phyloP scores from a whole-genome alignment of 148 eudicot species.

The Rhododendron williamsianum region DNA sequence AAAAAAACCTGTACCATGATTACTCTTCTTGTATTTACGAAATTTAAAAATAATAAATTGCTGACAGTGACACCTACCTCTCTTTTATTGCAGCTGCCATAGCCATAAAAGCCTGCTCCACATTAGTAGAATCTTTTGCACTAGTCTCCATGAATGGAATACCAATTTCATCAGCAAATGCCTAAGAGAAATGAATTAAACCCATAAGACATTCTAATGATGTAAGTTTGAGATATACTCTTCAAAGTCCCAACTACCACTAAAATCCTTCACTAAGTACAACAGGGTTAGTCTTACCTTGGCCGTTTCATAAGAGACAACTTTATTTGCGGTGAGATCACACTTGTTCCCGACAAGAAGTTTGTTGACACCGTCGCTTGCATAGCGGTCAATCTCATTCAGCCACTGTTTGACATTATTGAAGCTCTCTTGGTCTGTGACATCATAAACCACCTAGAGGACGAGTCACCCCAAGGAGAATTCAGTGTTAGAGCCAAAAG shows the following conservation, averaged over 20 bases:
- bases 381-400: slow-evolving; percentile 79
- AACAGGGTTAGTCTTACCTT: slow-evolving; percentile 37
- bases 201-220: background rate
- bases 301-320: slow-evolving; percentile 64
- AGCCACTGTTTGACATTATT: slow-evolving; percentile 93
- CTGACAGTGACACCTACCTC: slow-evolving; percentile 33
- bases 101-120: slow-evolving; percentile 91
- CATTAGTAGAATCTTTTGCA: slow-evolving; percentile 89
- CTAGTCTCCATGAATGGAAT: slow-evolving; percentile 96
- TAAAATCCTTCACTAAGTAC: background rate
- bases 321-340: slow-evolving; percentile 76
- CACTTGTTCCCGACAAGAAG: slow-evolving; percentile 89
- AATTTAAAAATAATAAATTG: background rate
- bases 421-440: slow-evolving; percentile 94
- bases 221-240: background rate
- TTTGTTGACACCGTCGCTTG: slow-evolving; percentile 76
- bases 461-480: background rate
- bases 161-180: slow-evolving; percentile 91
- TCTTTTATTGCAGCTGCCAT: slow-evolving; percentile 89
- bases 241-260: background rate
- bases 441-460: slow-evolving; percentile 75
- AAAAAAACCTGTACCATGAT: background rate
- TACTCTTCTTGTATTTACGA: background rate
- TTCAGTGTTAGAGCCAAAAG: slow-evolving; percentile 1
- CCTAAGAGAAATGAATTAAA: slow-evolving; percentile 30